Evolutionary conservation across 441 rosid species (phyloP).

Genomic region (Aleurites moluccanus): DNA sequence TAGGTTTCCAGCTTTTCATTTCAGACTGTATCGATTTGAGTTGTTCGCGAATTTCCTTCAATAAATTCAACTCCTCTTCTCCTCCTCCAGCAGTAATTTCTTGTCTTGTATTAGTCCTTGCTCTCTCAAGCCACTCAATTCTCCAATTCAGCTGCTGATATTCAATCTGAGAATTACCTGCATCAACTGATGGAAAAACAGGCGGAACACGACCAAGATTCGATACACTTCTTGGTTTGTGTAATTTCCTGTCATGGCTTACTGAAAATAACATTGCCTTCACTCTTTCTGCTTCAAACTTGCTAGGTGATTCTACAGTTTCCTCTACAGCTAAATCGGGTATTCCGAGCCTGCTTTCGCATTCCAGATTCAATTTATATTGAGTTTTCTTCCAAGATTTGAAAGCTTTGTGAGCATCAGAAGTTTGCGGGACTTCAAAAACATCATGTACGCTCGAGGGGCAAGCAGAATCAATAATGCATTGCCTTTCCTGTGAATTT

Average conservation of each 20-base stretch:
- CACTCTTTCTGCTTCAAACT: constrained; percentile 25
- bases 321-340: constrained; percentile 30
- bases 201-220: constrained; percentile 24
- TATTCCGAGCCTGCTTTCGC: constrained; percentile 38
- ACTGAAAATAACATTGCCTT: constrained; percentile 35
- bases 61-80: constrained; percentile 50
- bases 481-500: constrained; percentile 25
- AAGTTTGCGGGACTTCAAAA: constrained; percentile 54
- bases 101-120: constrained; percentile 28
- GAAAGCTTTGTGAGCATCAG: constrained; percentile 26
- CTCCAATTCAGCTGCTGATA: constrained; percentile 44
- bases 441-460: constrained; percentile 51
- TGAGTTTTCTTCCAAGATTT: constrained; percentile 18
- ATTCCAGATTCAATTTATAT: constrained; percentile 25
- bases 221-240: constrained; percentile 35
- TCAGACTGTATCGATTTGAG: constrained; percentile 61
- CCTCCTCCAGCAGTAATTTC: constrained; percentile 36
- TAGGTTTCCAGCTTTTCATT: constrained; percentile 46
- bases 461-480: constrained; percentile 20
- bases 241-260: constrained; percentile 34
- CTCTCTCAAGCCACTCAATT: constrained; percentile 61
- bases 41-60: constrained; percentile 65
- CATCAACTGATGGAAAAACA: constrained; percentile 12
- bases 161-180: constrained; percentile 35
- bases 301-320: constrained; percentile 13